Evolutionary conservation across 805 yeast genomes (phyloP), one percentile per base, ranked within the genome.

Genomic region (Candida sakaeoensis): DNA sequence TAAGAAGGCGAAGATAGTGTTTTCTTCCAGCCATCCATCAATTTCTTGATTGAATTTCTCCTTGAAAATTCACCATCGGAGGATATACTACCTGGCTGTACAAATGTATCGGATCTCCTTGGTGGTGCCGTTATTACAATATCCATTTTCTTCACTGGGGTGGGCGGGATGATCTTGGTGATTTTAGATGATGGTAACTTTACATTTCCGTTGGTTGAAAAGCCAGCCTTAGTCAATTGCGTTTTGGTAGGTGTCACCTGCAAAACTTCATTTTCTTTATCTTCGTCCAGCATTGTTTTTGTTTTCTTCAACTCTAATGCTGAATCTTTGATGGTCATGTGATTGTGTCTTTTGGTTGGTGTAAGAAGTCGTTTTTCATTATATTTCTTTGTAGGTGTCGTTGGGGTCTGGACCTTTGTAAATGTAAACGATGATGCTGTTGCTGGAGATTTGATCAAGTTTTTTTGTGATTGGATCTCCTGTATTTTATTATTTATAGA

Each of bases 131-230:
- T 14, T 7, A 33, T 28, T 5, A 37, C 13, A 44, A 53, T 54
- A 25, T 76, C 81, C 72, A 80, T 72, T 46, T 76, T 80, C 53
- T 75, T 81, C 7, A 77, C 79, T 0, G 87, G 90, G 0, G 89
- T 82, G 3, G 81, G 77, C 2, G 90, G 88, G 5, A 78, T 58
- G 10, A 84, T 68, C 24, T 52, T 46, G 49, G 57, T 33, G 48
- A 72, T 59, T 51, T 68, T 50, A 53, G 79, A 53, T 45, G 72
- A 54, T 27, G 80, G 86, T 54, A 82, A 51, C 58, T 65, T 68
- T 34, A 77, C 55, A 37, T 64, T 59, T 13, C 82, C 82, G 47
- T 66, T 74, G 15, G 72, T 63, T 2, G 74, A 59, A 50, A 76
- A 76, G 1, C 80, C 81, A 17, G 28, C 19, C 17, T 21, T 22